Base-by-base conservation (phyloP, 495 filamentous ascomycete species). In the Pseudoneurospora amorphoporcata region DNA sequence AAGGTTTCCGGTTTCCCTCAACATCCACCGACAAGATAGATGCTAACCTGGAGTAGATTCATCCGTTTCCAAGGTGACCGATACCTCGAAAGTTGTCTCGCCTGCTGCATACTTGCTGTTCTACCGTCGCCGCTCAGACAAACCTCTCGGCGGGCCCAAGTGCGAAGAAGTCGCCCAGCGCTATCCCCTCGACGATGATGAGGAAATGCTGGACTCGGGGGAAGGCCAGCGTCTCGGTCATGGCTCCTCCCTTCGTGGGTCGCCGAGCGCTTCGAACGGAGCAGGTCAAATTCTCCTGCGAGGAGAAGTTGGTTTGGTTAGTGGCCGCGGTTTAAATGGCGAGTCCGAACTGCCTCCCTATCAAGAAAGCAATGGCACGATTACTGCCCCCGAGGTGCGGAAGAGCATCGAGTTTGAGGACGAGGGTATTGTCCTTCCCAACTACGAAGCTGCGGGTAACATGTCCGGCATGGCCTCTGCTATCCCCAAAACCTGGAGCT, bases 41-140 rank as follows among this genome's bases (percentile, higher is more conserved):
- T 73, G 40, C 72, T 79, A 69, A 68, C 79, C 39, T 5, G 32
- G 0, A 9, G 10, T 37, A 98, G 95, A 97, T 81, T 89, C 90
- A 69, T 86, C 81, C 16, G 92, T 94, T 29, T 84, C 82, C 69
- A 82, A 84, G 73, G 77, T 82, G 7, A 83, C 83, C 10, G 82
- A 90, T 75, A 84, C 89, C 1, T 76, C 85, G 58, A 81, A 77
- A 43, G 86, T 92, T 8, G 87, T 92, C 42, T 90, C 89, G 3
- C 75, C 88, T 6, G 88, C 90, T 32, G 96, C 95, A 0, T 99
- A 99, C 79, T 89, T 99, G 9, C 84, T 99, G 42, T 99, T 99
- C 86, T 99, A 98, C 82, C 92, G 95, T 39, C 94, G 96, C 70
- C 91, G 92, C 72, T 92, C 93, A 10, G 82, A 86, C 6, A 82